Conservation (phyloP, 352 stramenopile genomes). For the Pythium plurisporium region DNA sequence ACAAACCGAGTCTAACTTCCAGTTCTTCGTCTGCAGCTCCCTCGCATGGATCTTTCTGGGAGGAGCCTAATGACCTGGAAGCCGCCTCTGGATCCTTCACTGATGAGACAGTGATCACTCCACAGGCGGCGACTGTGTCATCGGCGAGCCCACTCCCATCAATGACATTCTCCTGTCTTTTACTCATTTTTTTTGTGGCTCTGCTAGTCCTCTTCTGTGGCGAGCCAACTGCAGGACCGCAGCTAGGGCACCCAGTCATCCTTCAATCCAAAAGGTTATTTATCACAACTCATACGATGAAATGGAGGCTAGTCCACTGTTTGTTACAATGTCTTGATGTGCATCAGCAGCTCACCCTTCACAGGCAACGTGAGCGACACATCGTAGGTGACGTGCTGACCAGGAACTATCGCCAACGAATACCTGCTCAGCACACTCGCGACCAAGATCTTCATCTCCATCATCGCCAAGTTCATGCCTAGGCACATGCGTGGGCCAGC, state of each 20-base stretch:
- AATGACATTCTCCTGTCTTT: too few relatives aligned
- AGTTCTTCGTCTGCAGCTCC: neutral
- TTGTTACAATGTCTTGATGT: constrained; percentile 1
- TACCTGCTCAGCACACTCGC: constrained; percentile 54
- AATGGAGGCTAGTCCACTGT: neutral
- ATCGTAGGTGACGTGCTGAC: constrained; percentile 34
- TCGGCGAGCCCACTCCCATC: too few relatives aligned
- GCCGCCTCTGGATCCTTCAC: neutral
- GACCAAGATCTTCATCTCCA: constrained; percentile 75
- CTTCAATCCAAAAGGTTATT: neutral
- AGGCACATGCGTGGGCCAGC: constrained; percentile 47
- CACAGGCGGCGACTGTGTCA: neutral
- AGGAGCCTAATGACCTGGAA: neutral
- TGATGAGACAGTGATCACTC: neutral
- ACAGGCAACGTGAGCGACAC: constrained; percentile 48
- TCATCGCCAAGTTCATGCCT: constrained; percentile 55
- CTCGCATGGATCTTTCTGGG: neutral
- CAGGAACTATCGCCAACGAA: constrained; percentile 31
- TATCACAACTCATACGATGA: neutral
- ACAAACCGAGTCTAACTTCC: too few relatives aligned
- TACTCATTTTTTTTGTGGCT: too few relatives aligned
- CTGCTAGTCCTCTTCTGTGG: too few relatives aligned
- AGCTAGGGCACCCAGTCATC: too few relatives aligned
- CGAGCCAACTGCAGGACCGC: too few relatives aligned
- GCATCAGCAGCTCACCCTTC: constrained; percentile 25